These are phyloP conservation scores for Prunus armeniaca DNA, from an alignment of 306 rosid genomes.

Conservation along the genomic window DNA sequence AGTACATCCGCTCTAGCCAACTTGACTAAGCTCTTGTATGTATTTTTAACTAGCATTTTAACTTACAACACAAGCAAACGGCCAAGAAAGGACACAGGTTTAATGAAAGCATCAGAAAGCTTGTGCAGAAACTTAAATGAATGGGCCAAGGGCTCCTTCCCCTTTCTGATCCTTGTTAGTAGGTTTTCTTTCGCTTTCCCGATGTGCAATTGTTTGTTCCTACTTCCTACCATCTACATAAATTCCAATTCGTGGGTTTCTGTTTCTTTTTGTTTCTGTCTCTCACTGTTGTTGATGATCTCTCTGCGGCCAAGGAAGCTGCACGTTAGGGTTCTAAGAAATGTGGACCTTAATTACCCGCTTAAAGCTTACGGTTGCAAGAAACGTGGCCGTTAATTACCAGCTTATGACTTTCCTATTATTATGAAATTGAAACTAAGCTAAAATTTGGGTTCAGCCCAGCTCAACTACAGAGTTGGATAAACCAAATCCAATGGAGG, in stretches of 20 bases:
- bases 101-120: no score
- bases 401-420: no score
- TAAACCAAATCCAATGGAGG: background rate
- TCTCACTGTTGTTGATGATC: background rate
- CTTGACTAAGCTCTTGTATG: no score
- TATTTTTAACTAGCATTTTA: no score
- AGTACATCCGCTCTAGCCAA: no score
- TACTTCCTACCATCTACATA: background rate
- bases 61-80: no score
- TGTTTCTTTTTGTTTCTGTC: slow-evolving; percentile 14
- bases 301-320: slow-evolving; percentile 28
- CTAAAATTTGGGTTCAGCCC: background rate
- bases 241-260: slow-evolving; percentile 6
- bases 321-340: slow-evolving; percentile 31
- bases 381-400: no score
- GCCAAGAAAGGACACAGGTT: no score
- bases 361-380: no score
- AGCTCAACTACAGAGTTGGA: background rate
- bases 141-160: no score
- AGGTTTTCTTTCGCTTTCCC: slow-evolving; percentile 55
- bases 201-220: slow-evolving; percentile 10
- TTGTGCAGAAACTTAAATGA: no score
- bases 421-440: background rate
- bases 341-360: background rate
- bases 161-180: slow-evolving; percentile 30